Base-by-base conservation (phyloP, 2,329 filamentous ascomycete genomes). In the Emmonsiellopsis sp. region DNA sequence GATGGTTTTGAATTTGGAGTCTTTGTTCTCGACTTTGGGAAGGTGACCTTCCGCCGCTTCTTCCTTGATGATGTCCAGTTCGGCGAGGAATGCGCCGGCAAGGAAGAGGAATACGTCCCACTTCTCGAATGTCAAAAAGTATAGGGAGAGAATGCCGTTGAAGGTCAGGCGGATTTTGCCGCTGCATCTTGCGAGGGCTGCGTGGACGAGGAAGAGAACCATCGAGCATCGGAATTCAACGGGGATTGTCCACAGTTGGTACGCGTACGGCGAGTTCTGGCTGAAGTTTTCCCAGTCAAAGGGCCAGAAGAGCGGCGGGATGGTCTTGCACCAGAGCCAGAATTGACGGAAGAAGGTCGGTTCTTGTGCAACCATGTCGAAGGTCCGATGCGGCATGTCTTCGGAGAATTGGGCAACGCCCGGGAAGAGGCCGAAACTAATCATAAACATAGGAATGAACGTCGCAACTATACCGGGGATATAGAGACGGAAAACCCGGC, bases 31-130 rank as follows among this genome's bases (percentile, higher is more conserved):
- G 5, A 31, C 27, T 27, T 56, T 56, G 21, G 54, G 54, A 13
- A 56, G 33, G 21, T 42, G 53, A 9, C 53, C 45, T 8, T 57
- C 57, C 3, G 53, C 53, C 8, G 55, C 43, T 5, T 60, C 79
- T 3, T 65, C 67, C 39, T 69, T 65, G 53, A 74, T 68, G 14
- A 73, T 63, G 53, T 74, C 72, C 8, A 70, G 58, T 55, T 74
- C 71, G 40, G 71, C 71, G 58, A 74, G 68, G 21, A 74, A 55
- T 56, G 72, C 71, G 17, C 72, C 72, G 3, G 65, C 61, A 3
- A 73, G 60, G 55, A 74, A 74, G 6, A 73, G 63, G n/a, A 72
- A 67, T 33, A 74, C 60, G n/a, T 74, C 71, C 71, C 71, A 74
- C 45, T 71, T 64, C 33, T 70, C 70, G 60, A 68, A 72, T 27